Conservation (phyloP, 2,329 filamentous ascomycete genomes). For the Colletotrichum spaethianum region DNA sequence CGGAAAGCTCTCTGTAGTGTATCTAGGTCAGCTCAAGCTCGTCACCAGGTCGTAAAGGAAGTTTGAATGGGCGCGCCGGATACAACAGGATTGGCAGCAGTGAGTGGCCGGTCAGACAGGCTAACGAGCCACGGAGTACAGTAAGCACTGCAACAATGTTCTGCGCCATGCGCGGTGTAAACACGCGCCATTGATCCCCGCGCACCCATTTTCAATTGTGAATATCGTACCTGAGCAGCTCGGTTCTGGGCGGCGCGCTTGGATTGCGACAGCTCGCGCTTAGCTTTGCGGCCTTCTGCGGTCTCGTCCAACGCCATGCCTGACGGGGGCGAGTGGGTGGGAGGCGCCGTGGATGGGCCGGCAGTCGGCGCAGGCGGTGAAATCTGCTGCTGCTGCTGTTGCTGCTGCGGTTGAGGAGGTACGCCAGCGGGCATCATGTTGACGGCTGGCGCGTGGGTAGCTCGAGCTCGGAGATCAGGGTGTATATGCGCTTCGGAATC, state of each 20-base stretch:
- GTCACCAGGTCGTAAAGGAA: not conserved
- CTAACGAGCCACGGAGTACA: slow-evolving; percentile 21
- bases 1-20: slow-evolving; percentile 87
- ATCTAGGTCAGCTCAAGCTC: slow-evolving; percentile 46
- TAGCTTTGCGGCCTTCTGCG: slow-evolving; percentile 79
- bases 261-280: slow-evolving; percentile 92
- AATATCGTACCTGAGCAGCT: slow-evolving; percentile 84
- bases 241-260: slow-evolving; percentile 97
- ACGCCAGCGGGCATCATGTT: slow-evolving; percentile 53
- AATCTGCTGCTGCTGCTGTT: slow-evolving; percentile 30
- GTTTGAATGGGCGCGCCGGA: not conserved
- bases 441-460: slow-evolving; percentile 44
- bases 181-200: slow-evolving; percentile 20
- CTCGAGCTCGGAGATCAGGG: slow-evolving; percentile 60
- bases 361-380: slow-evolving; percentile 24
- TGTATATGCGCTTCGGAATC: slow-evolving; percentile 64
- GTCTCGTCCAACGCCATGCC: slow-evolving; percentile 51
- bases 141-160: slow-evolving; percentile 6
- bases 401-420: slow-evolving; percentile 29
- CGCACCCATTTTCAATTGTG: not conserved
- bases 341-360: slow-evolving; percentile 46
- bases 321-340: slow-evolving; percentile 47
- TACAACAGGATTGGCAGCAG: not conserved
- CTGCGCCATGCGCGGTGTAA: slow-evolving; percentile 7
- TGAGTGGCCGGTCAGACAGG: slow-evolving; percentile 26